Evolutionary conservation across 129 eudicot genomes (phyloP).

Genomic region (Artemisia tridentata): DNA sequence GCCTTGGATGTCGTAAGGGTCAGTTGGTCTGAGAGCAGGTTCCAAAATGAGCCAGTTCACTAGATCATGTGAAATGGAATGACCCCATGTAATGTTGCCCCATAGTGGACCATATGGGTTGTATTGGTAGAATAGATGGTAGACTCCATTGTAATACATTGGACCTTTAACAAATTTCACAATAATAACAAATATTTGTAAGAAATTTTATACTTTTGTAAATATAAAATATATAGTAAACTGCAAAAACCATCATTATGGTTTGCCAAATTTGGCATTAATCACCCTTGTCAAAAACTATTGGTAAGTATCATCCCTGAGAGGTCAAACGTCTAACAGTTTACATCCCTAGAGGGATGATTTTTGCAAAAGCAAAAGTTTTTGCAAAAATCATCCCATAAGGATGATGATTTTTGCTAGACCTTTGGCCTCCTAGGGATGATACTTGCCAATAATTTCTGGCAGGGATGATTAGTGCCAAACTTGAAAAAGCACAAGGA

Average conservation of each 20-base stretch:
- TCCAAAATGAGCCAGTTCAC: constrained; percentile 53
- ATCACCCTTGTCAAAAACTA: too few species aligned
- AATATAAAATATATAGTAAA: too few species aligned
- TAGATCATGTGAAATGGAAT: constrained; percentile 60
- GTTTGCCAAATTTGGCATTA: too few species aligned
- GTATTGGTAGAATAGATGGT: constrained; percentile 77
- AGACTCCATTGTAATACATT: constrained; percentile 58
- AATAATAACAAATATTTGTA: not conserved
- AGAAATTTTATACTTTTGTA: not conserved
- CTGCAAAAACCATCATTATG: not conserved
- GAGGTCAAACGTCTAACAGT: too few species aligned
- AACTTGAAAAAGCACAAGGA: too few species aligned
- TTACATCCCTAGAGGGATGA: too few species aligned
- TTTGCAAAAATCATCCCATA: too few species aligned
- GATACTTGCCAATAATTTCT: not conserved
- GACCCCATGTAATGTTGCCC: constrained; percentile 71
- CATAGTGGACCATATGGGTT: constrained; percentile 56
- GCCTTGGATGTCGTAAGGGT: constrained; percentile 51
- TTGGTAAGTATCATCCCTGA: not conserved
- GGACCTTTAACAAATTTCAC: constrained; percentile 42
- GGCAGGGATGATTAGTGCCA: not conserved
- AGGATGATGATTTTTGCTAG: too few species aligned
- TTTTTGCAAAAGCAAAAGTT: too few species aligned
- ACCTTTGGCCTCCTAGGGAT: too few species aligned
- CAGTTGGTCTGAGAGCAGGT: constrained; percentile 43